These are phyloP conservation scores for Patellaria atrata DNA, from an alignment of 495 filamentous ascomycete genomes.

Conservation along the genomic window DNA sequence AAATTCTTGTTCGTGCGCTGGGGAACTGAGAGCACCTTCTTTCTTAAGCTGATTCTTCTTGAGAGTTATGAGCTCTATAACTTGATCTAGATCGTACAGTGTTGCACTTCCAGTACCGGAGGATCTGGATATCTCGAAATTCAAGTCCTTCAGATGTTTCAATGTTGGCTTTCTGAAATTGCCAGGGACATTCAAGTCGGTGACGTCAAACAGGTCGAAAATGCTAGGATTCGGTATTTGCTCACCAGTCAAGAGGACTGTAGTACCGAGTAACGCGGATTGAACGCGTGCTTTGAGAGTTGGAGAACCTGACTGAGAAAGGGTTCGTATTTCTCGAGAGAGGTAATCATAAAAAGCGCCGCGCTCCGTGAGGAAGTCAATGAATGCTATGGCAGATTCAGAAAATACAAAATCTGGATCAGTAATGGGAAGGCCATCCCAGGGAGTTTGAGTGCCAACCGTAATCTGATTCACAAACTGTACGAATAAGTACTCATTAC, in stretches of 20 bases:
- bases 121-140: slow-evolving; percentile 44
- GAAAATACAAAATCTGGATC: slow-evolving; percentile 48
- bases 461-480: slow-evolving; percentile 50
- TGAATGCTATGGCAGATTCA: slow-evolving; percentile 46
- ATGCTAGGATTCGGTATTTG: slow-evolving; percentile 52
- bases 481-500: slow-evolving; percentile 55
- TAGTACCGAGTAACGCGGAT: slow-evolving; percentile 62
- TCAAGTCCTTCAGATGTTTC: slow-evolving; percentile 43
- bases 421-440: slow-evolving; percentile 46
- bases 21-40: slow-evolving; percentile 34
- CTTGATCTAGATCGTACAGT: slow-evolving; percentile 44
- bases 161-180: slow-evolving; percentile 34
- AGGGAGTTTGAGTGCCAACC: slow-evolving; percentile 46
- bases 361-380: slow-evolving; percentile 60
- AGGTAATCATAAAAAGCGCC: slow-evolving; percentile 68
- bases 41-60: slow-evolving; percentile 38
- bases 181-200: slow-evolving; percentile 50
- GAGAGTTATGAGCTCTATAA: slow-evolving; percentile 47
- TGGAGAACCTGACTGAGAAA: slow-evolving; percentile 51
- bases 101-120: slow-evolving; percentile 33
- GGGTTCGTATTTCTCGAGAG: slow-evolving; percentile 66
- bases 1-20: slow-evolving; percentile 41
- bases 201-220: slow-evolving; percentile 89
- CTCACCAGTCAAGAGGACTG: slow-evolving; percentile 45
- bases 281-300: slow-evolving; percentile 65